Evolutionary conservation across 1,284 basidiomycete species (phyloP).

Genomic region (Heterobasidion annosum): DNA sequence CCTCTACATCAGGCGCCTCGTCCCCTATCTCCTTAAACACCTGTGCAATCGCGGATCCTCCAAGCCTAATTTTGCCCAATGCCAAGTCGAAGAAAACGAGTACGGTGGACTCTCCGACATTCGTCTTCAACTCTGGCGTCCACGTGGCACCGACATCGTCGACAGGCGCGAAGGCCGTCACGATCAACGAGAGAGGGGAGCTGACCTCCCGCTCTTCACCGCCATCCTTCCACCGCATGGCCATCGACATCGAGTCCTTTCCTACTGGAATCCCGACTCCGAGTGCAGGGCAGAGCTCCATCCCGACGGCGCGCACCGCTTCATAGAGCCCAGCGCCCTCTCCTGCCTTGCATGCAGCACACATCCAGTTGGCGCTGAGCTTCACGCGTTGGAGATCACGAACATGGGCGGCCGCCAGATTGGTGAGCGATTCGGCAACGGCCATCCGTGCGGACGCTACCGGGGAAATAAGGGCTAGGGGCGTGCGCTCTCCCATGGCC

Average conservation of each 20-base stretch:
- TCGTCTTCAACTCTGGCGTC: conserved; percentile 83
- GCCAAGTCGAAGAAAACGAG: conserved; percentile 91
- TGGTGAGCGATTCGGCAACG: conserved; percentile 89
- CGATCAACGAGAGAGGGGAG: conserved; percentile 85
- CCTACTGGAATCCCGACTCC: conserved; percentile 95
- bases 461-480: conserved; percentile 80
- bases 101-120: conserved; percentile 55
- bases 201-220: conserved; percentile 75
- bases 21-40: conserved; percentile 90
- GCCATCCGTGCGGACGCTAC: conserved; percentile 95
- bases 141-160: conserved; percentile 77
- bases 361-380: conserved; percentile 99
- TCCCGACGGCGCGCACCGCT: conserved; percentile 87
- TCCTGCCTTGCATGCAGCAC: conserved; percentile 83
- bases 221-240: conserved; percentile 79
- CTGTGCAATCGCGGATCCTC: conserved; percentile 93
- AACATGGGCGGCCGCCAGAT: conserved; percentile 80
- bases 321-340: conserved; percentile 91
- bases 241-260: conserved; percentile 99
- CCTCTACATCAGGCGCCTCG: conserved; percentile 87
- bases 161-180: conserved; percentile 93
- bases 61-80: conserved; percentile 75
- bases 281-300: conserved; percentile 92
- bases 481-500: conserved; percentile 96
- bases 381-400: conserved; percentile 69